phyloP scores from a whole-genome alignment of 192 early-diverging fungal genomes.

The Coemansia sp. region DNA sequence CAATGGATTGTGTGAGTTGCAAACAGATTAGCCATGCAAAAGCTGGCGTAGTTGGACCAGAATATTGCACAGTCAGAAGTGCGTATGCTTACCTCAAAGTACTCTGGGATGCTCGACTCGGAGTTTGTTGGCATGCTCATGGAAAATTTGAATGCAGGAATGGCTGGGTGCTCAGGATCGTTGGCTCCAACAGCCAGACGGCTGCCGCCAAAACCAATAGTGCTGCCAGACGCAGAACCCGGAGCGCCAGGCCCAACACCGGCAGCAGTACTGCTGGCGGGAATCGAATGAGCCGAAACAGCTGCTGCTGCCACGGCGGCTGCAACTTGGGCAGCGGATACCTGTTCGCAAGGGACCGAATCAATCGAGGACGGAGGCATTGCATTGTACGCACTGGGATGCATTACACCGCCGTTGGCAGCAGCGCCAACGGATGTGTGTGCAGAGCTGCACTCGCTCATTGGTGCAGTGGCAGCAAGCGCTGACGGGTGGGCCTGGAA shows the following conservation, averaged over 20 bases:
- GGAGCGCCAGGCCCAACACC: conserved; percentile 5
- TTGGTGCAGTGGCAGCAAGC: conserved; percentile 24
- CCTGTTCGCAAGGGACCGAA: conserved; percentile 31
- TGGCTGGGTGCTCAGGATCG: conserved; percentile 29
- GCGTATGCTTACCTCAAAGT: conserved; percentile 37
- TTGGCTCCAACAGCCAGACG: conserved; percentile 18
- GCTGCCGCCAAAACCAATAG: conserved; percentile 13
- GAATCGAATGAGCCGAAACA: conserved; percentile 38
- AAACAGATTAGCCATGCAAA: conserved; percentile 1
- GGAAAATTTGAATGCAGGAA: conserved; percentile 46
- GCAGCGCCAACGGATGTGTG: conserved; percentile 21
- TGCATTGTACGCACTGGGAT: conserved; percentile 22
- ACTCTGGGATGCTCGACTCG: conserved; percentile 43
- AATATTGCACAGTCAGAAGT: neutral
- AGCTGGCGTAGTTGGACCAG: neutral
- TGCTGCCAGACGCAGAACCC: conserved; percentile 10
- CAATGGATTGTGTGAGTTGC: neutral
- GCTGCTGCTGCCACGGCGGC: conserved; percentile 49
- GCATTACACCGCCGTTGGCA: conserved; percentile 17
- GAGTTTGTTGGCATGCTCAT: conserved; percentile 36
- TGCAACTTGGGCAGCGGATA: conserved; percentile 45
- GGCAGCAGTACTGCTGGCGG: conserved; percentile 7
- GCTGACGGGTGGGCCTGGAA: conserved; percentile 29
- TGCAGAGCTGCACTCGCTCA: conserved; percentile 31
- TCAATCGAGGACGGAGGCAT: conserved; percentile 12